Base-by-base conservation (phyloP, 306 rosid species). In the Canavalia gladiata region DNA sequence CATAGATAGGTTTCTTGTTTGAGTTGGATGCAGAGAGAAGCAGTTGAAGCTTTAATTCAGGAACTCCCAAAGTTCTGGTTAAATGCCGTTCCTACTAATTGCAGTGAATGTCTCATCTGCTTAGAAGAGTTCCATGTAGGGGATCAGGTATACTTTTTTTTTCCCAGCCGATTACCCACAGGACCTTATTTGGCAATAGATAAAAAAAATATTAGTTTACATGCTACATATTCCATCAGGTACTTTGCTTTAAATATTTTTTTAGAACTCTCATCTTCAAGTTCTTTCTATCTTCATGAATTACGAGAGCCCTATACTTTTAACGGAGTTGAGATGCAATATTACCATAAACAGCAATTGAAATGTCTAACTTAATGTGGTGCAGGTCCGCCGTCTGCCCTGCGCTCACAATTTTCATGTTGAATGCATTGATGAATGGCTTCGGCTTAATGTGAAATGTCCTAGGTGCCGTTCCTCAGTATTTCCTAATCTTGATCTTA, bases 381-480 rank as follows among this genome's bases (percentile, higher is more conserved):
- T 78, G 84, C 90, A 94, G 98, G 98, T 94, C 57, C 97, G 98
- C 43, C 97, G 98, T 76, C 88, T 94, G 59, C 98, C 98, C 33
- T 94, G 98, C 12, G 97, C 98, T 58, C 98, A 94, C 81, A 94
- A 94, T 82, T 94, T 94, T 84, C 97, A 94, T 65, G 93, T 90
- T 57, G 98, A 88, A 84, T 94, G 98, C 85, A 94, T 94, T 1
- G 98, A 94, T 34, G 87, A 94, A 91, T 91, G 98, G 97, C 98
- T 94, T 87, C 89, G 95, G 30, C 82, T 94, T 84, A 94, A 94
- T 55, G 97, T 94, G 80, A 94, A 90, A 88, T 94, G 97, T 65
- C 98, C 97, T 68, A 88, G 91, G 33, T 94, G 97, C 78, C 97
- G 97, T 30, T 91, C 97, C 85, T 94, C 95, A 31, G 97, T 91